Evolutionary conservation across 192 early-diverging fungal species (phyloP).

Genomic region (Linnemannia zychae): DNA sequence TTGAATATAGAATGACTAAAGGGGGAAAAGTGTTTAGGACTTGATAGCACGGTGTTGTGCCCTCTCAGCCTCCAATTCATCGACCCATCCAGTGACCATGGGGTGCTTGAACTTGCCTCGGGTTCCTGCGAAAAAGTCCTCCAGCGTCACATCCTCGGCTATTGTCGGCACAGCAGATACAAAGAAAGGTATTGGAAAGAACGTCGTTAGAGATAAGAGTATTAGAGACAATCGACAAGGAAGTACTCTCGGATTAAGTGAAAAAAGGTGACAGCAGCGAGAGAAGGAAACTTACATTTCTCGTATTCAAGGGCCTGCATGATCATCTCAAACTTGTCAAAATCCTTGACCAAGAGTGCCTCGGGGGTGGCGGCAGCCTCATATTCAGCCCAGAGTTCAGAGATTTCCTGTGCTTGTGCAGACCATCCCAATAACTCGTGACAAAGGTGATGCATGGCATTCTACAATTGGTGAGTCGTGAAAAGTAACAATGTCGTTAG

Average conservation of each 20-base stretch:
- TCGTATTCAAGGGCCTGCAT: conserved; percentile 94
- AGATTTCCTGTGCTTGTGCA: conserved; percentile 77
- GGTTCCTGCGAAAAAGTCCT: conserved; percentile 88
- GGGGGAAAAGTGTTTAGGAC: neutral
- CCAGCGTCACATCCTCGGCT: conserved; percentile 72
- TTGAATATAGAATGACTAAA: neutral
- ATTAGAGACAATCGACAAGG: neutral
- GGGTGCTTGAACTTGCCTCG: conserved; percentile 87
- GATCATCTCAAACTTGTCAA: conserved; percentile 99
- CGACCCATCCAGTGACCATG: conserved; percentile 84
- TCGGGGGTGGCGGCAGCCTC: conserved; percentile 82
- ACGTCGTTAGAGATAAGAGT: neutral
- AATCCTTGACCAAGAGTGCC: conserved; percentile 87
- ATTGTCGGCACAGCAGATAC: neutral
- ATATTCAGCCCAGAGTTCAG: conserved; percentile 87
- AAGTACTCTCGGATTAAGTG: too few species aligned
- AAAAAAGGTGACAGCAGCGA: too few species aligned
- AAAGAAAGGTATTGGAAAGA: neutral
- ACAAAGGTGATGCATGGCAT: conserved; percentile 75
- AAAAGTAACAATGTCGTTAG: neutral
- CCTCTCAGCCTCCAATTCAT: conserved; percentile 78
- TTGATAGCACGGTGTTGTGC: conserved; percentile 51
- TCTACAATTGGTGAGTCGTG: conserved; percentile 26
- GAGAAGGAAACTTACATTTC: conserved; percentile 61
- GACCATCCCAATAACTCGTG: conserved; percentile 68